Evolutionary conservation across 2,329 filamentous ascomycete species (phyloP), one percentile per base, ranked within the genome.

Genomic region (Ophiostoma sp.): DNA sequence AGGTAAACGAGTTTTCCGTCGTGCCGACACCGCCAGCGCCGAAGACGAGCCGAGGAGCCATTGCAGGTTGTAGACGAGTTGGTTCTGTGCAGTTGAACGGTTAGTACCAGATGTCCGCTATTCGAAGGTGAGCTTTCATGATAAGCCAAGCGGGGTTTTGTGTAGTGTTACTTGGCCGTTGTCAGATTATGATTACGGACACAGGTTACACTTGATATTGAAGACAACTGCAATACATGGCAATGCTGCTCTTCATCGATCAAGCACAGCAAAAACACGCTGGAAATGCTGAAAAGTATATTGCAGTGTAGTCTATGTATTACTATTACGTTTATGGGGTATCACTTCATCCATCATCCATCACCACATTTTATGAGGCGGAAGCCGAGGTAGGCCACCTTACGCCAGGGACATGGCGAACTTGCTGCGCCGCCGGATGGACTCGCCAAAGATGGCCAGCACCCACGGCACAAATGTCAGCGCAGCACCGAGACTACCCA

Each of bases 381-480:
- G n/a, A 5, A 9, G 16, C n/a, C 9, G 5, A 47, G 6, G 27
- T 11, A 60, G 11, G 7, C 16, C 55, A 9, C n/a, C 49, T 55
- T 36, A 55, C 9, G 68, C 36, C 47, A 67, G n/a, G 4, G 41
- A 73, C 75, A 82, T 84, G 4, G 92, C 92, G 78, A 97, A 90
- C 73, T 87, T 89, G 75, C 91, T 95, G 75, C 88, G 85, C 11
- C 85, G 84, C 41, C 93, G 82, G 71, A 97, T 96, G 72, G 75
- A 84, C 45, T 89, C 87, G 0, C 93, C 94, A 72, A 87, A 95
- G 44, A 95, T 86, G 0, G 93, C 85, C 66, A 97, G 77, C 0
- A 93, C 87, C 91, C 92, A 97, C 0, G 93, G 94, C n/a, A 96
- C 92, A 1, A 90, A 76, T 0, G 91, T 93, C 71, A 97, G 77